These are phyloP conservation scores for Pontederia crassipes DNA, from an alignment of 176 grass and related monocot genomes.

Conservation along the genomic window DNA sequence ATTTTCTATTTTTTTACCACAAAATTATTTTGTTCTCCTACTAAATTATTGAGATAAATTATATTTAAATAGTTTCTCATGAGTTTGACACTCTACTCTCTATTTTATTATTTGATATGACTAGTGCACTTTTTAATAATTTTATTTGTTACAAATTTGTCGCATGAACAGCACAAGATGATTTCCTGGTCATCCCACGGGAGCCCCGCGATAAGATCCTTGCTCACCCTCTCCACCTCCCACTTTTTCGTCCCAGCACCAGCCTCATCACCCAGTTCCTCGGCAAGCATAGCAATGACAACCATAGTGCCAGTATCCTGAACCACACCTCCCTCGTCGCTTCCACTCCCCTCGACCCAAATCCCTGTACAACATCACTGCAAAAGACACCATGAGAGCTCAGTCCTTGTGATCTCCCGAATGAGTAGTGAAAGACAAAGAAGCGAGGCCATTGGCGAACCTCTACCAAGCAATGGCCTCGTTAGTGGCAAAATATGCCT, in stretches of 20 bases:
- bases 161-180: slow-evolving; percentile 16
- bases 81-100: too few relatives aligned
- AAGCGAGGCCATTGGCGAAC: slow-evolving; percentile 23
- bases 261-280: slow-evolving; percentile 28
- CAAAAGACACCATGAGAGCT: background rate
- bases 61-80: too few relatives aligned
- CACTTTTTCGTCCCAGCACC: slow-evolving; percentile 16
- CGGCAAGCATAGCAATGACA: slow-evolving; percentile 26
- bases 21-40: too few relatives aligned
- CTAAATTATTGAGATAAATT: too few relatives aligned
- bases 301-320: slow-evolving; percentile 28
- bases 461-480: slow-evolving; percentile 26
- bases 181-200: slow-evolving; percentile 33
- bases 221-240: slow-evolving; percentile 19
- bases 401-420: slow-evolving; percentile 18
- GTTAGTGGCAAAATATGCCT: slow-evolving; percentile 6
- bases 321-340: slow-evolving; percentile 23
- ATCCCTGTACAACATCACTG: slow-evolving; percentile 30
- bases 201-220: slow-evolving; percentile 23
- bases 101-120: too few relatives aligned
- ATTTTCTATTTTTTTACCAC: too few relatives aligned
- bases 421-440: slow-evolving; percentile 25
- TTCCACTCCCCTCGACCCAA: slow-evolving; percentile 22
- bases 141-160: too few relatives aligned
- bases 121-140: too few relatives aligned